phyloP scores from a whole-genome alignment of 768 basidiomycete genomes.

The Tylopilus plumbeoviolaceoides region DNA sequence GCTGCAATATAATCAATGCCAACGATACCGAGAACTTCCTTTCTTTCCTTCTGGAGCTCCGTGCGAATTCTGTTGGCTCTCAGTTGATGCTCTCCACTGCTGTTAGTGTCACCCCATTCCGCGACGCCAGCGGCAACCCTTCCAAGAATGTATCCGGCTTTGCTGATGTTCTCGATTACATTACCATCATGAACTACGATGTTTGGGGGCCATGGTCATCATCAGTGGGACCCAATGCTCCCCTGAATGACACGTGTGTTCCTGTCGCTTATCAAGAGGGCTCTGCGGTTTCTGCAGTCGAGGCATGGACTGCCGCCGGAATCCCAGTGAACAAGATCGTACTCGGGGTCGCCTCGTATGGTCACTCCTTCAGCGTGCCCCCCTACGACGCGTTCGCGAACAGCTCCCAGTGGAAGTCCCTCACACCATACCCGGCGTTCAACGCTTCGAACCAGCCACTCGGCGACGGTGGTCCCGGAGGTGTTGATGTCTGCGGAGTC shows the following conservation, averaged over 20 bases:
- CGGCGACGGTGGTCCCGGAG: constrained; percentile 48
- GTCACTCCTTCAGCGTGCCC: constrained; percentile 61
- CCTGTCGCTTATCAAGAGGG: constrained; percentile 54
- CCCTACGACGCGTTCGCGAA: constrained; percentile 33
- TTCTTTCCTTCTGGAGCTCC: neutral
- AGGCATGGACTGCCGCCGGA: constrained; percentile 70
- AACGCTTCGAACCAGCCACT: constrained; percentile 38
- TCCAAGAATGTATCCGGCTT: constrained; percentile 68
- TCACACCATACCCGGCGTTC: constrained; percentile 50
- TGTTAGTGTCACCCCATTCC: constrained; percentile 44
- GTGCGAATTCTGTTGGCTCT: neutral
- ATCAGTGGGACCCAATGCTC: constrained; percentile 73
- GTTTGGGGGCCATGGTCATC: constrained; percentile 49
- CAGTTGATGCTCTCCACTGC: neutral
- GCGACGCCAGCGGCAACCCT: constrained; percentile 55
- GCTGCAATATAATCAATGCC: neutral
- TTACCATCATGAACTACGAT: constrained; percentile 67
- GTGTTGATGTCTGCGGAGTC: constrained; percentile 43
- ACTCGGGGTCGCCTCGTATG: constrained; percentile 79
- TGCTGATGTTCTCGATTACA: constrained; percentile 62
- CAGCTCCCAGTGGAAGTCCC: constrained; percentile 23
- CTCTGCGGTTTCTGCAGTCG: constrained; percentile 70
- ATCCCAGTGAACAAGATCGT: constrained; percentile 68
- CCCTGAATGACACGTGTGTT: constrained; percentile 73
- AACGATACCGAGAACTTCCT: neutral